phyloP scores from a whole-genome alignment of 139 green algal genomes.

The Chlorella sorokiniana region DNA sequence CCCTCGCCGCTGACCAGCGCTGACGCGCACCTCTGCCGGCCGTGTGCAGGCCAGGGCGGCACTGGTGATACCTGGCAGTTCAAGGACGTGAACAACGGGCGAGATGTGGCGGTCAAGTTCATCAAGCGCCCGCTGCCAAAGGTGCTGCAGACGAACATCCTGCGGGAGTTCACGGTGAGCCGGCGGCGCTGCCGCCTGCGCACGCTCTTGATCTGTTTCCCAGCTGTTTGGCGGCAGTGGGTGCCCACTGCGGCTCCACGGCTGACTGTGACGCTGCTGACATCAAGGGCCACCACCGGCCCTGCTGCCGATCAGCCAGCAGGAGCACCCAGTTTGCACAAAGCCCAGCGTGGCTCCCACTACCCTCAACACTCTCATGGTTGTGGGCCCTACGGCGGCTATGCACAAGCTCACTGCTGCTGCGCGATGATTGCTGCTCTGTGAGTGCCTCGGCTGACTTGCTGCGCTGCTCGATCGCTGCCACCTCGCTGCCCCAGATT shows the following conservation, averaged over 20 bases:
- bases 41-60: slow-evolving; percentile 52
- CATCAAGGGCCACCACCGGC: no score
- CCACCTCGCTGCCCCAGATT: slow-evolving; percentile 24
- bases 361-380: no score
- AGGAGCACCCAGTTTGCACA: no score
- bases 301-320: no score
- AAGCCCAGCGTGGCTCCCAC: no score
- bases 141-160: slow-evolving; percentile 64
- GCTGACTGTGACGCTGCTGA: no score
- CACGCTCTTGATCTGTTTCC: neutral
- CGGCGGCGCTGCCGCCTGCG: neutral
- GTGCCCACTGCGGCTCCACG: no score
- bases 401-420: no score
- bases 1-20: neutral
- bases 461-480: neutral
- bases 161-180: slow-evolving; percentile 60
- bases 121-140: slow-evolving; percentile 73
- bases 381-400: no score
- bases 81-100: slow-evolving; percentile 47
- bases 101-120: slow-evolving; percentile 73
- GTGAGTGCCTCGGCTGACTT: neutral
- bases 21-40: neutral
- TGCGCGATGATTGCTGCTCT: no score
- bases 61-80: slow-evolving; percentile 80
- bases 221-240: no score